Evolutionary conservation across 2,329 filamentous ascomycete genomes (phyloP).

Genomic region (Westerdykella sp.): DNA sequence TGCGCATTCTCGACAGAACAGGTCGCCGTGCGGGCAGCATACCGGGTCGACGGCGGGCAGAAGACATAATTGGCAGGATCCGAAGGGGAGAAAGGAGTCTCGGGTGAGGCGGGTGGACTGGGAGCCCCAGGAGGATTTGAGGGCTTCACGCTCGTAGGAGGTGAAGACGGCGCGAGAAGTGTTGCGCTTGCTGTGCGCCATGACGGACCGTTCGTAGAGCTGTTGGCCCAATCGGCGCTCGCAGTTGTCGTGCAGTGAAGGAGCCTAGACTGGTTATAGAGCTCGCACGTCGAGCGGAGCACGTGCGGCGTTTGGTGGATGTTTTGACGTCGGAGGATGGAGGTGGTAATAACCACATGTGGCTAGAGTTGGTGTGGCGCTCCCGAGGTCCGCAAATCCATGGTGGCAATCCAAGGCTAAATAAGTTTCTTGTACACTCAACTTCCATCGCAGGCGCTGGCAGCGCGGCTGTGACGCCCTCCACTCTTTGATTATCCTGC

Average conservation of each 20-base stretch:
- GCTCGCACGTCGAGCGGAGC: too few species aligned
- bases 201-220: slow-evolving; percentile 1
- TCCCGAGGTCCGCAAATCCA: too few species aligned
- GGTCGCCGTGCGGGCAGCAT: slow-evolving; percentile 68
- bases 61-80: slow-evolving; percentile 81
- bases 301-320: too few species aligned
- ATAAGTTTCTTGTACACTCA: too few species aligned
- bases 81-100: slow-evolving; percentile 89
- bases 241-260: not conserved
- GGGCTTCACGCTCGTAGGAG: slow-evolving; percentile 75
- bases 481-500: slow-evolving; percentile 4
- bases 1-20: slow-evolving; percentile 94
- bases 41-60: slow-evolving; percentile 75
- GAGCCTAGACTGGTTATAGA: too few species aligned
- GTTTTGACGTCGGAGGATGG: too few species aligned
- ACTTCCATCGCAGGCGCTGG: too few species aligned
- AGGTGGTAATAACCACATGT: not conserved
- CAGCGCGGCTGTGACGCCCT: too few species aligned
- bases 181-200: slow-evolving; percentile 67
- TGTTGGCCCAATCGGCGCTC: not conserved
- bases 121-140: slow-evolving; percentile 75
- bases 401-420: too few species aligned
- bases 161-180: slow-evolving; percentile 92
- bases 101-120: slow-evolving; percentile 77
- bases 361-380: too few species aligned